Percentiles rank a stretch among this genome's conserved stretches.
Conservation (phyloP, 192 early-diverging fungal species). For the Funneliformis geosporum region DNA sequence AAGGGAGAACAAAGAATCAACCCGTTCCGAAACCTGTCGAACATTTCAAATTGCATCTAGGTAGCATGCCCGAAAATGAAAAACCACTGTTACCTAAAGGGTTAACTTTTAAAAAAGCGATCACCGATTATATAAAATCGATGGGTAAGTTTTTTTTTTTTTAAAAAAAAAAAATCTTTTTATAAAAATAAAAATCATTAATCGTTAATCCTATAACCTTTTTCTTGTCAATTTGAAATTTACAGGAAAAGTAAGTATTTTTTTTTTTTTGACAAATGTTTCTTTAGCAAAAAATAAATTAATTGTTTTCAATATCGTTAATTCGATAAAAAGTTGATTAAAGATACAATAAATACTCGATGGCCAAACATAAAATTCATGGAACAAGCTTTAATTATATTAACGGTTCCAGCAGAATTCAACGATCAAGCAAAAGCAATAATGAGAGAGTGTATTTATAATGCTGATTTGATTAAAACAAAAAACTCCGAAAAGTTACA, state of each 20-base stretch:
- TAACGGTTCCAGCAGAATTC: slow-evolving; percentile 59
- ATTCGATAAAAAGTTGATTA: slow-evolving; percentile 11
- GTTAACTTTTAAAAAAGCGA: neutral
- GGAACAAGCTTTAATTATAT: slow-evolving; percentile 1
- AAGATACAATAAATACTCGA: neutral
- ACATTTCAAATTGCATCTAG: slow-evolving; percentile 12
- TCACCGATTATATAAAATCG: slow-evolving; percentile 6
- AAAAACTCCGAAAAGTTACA: neutral
- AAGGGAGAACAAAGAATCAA: neutral
- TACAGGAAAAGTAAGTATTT: neutral
- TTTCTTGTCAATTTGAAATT: too few species aligned
- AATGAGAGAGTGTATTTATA: slow-evolving; percentile 53
- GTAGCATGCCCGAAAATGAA: neutral
- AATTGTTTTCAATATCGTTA: neutral
- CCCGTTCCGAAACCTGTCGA: neutral
- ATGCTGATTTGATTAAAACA: slow-evolving; percentile 42
- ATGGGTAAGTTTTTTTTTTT: slow-evolving; percentile 7
- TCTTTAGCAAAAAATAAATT: neutral
- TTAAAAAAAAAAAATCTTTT: too few species aligned
- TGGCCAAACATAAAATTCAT: slow-evolving; percentile 17
- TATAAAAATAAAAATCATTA: too few species aligned
- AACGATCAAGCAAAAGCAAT: slow-evolving; percentile 54
- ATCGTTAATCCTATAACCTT: too few species aligned
- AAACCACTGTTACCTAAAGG: neutral
- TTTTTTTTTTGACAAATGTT: neutral